Base-by-base conservation (phyloP, 1,284 basidiomycete genomes). In the Pascua guehoae region DNA sequence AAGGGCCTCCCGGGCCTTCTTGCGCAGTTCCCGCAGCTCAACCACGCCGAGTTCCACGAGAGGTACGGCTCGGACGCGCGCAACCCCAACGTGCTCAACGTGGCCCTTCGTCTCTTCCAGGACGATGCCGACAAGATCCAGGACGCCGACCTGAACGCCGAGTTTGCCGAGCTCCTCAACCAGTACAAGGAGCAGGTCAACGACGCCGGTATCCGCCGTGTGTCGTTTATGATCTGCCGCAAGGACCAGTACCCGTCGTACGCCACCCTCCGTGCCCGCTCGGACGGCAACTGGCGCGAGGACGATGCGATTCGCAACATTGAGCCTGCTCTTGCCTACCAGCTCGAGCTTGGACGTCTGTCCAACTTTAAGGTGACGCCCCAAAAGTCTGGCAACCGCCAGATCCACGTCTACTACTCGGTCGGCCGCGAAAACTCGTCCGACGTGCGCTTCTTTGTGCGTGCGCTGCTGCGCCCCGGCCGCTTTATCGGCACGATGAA, bases 251-350 rank as follows among this genome's bases (percentile, higher is more conserved):
- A 98, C 78, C 96, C 96, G 9, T 86, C 89, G 71, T 98, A 95
- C 82, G 91, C 88, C 80, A 98, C 96, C 47, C 80, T 98, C 47
- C 89, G 96, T 61, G 71, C 72, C 41, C 82, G 84, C 68, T 81
- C 73, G 53, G 77, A 85, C 49, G 87, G 85, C 32, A 74, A 76
- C 15, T 99, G 96, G 96, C 84, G 82, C 60, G 96, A 98, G 82
- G 92, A 98, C 77, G 86, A 91, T 73, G 88, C 93, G 12, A 96
- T 99, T 74, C 88, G 95, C 76, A 97, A 98, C 81, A 93, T 98
- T 63, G 96, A 99, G 76, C 96, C 96, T 36, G 96, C 96, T 41
- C 83, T 98, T 50, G 96, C 96, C 41, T 98, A 93, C 85, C 96
- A 98, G 80, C 85, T 99, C 51, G 96, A 99, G 78, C 87, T 99